A percentile compares a stretch with the other conserved stretches of the same genome.
These are phyloP conservation scores for Pyrenophora teres DNA, from an alignment of 2,329 filamentous ascomycete species.

Conservation along the genomic window DNA sequence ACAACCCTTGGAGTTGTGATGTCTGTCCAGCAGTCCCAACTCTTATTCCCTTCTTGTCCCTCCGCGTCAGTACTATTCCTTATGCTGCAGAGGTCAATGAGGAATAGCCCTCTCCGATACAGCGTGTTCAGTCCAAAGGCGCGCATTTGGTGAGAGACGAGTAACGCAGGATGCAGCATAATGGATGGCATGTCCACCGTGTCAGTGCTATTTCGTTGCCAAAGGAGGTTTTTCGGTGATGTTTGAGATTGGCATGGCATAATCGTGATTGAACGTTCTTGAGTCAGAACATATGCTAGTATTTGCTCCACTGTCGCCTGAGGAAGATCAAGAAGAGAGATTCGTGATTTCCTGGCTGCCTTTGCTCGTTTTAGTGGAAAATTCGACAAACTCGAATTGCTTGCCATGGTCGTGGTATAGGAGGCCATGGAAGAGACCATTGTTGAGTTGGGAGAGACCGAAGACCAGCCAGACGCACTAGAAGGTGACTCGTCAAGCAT, in stretches of 20 bases:
- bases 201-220: conserved; percentile 23
- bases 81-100: conserved; percentile 30
- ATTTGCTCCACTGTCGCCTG: conserved; percentile 26
- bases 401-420: background rate
- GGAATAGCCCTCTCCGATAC: conserved; percentile 25
- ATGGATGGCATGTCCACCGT: conserved; percentile 28
- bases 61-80: conserved; percentile 11
- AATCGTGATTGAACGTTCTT: conserved; percentile 23
- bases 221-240: conserved; percentile 21
- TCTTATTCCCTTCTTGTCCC: conserved; percentile 20
- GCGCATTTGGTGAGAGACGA: conserved; percentile 5
- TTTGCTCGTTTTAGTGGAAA: background rate
- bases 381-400: no score
- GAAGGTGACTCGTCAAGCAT: conserved; percentile 5
- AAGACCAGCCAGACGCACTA: background rate
- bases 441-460: conserved; percentile 14
- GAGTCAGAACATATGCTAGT: conserved; percentile 22
- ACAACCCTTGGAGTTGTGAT: conserved; percentile 24
- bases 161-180: conserved; percentile 10
- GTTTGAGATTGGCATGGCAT: conserved; percentile 12
- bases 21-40: conserved; percentile 28
- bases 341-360: background rate
- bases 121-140: conserved; percentile 21
- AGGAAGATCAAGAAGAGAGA: conserved; percentile 19
- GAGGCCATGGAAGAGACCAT: conserved; percentile 16